These are phyloP conservation scores for Groenewaldozyma sp. DNA, from an alignment of 1,139 yeast genomes.

Conservation along the genomic window DNA sequence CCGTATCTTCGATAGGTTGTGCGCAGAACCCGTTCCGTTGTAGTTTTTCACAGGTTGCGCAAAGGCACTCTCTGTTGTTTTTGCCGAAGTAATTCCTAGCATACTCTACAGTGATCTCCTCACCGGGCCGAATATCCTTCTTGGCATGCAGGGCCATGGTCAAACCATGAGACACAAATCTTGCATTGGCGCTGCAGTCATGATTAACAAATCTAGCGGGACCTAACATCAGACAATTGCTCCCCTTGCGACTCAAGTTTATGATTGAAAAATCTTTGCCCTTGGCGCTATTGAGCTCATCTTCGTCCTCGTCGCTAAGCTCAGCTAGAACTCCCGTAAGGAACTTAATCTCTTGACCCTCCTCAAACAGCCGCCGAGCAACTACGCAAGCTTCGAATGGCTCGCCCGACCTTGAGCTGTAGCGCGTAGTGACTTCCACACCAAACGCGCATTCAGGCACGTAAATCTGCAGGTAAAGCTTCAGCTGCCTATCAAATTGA, in stretches of 20 bases:
- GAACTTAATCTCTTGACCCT: slow-evolving; percentile 31
- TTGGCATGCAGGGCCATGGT: slow-evolving; percentile 30
- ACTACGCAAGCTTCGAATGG: slow-evolving; percentile 35
- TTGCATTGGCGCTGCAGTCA: slow-evolving; percentile 37
- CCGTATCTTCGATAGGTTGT: slow-evolving; percentile 5
- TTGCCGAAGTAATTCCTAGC: slow-evolving; percentile 37
- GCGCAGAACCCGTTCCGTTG: slow-evolving; percentile 18
- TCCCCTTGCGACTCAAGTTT: slow-evolving; percentile 29
- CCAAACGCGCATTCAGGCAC: slow-evolving; percentile 34
- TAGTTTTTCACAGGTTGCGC: slow-evolving; percentile 36
- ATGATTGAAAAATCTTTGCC: slow-evolving; percentile 36
- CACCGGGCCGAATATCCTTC: slow-evolving; percentile 33
- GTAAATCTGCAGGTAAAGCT: slow-evolving; percentile 32
- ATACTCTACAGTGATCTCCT: slow-evolving; percentile 39
- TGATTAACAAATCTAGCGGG: slow-evolving; percentile 43
- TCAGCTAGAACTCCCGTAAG: slow-evolving; percentile 34
- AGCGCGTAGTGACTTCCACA: slow-evolving; percentile 37
- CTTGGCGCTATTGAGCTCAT: slow-evolving; percentile 21
- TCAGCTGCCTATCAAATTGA: slow-evolving; percentile 33
- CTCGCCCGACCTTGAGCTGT: slow-evolving; percentile 22
- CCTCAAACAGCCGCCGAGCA: slow-evolving; percentile 26
- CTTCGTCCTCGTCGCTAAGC: slow-evolving; percentile 30
- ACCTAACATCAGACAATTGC: slow-evolving; percentile 37
- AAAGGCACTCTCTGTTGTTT: slow-evolving; percentile 35
- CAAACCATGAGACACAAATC: slow-evolving; percentile 27